phyloP scores from a whole-genome alignment of 371 early-diverging fungal species.

The Parasitella parasitica region DNA sequence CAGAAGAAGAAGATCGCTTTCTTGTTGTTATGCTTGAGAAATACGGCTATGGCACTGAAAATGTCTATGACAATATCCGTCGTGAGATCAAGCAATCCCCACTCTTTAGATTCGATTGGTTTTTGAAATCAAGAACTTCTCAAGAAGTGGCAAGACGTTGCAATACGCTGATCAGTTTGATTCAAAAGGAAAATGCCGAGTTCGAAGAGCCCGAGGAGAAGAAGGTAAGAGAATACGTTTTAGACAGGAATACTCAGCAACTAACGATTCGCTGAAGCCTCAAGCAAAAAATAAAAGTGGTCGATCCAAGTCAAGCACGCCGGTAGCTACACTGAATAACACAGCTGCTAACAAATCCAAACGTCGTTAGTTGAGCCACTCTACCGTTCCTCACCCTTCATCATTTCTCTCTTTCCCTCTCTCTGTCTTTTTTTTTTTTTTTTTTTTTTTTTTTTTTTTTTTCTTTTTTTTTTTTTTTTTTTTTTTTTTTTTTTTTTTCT shows the following conservation, averaged over 20 bases:
- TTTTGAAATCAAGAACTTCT: constrained; percentile 91
- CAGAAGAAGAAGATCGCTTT: constrained; percentile 97
- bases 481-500: neutral
- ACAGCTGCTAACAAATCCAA: constrained; percentile 17
- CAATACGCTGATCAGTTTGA: constrained; percentile 68
- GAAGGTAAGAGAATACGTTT: constrained; percentile 24
- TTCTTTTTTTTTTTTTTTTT: neutral
- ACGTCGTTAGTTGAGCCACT: constrained; percentile 23
- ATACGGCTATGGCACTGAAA: constrained; percentile 88
- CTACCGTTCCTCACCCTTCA: neutral
- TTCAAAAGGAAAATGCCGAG: constrained; percentile 63
- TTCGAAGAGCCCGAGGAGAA: constrained; percentile 47
- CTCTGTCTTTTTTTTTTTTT: neutral
- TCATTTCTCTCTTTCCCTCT: neutral
- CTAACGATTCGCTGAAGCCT: neutral
- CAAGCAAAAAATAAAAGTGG: constrained; percentile 18
- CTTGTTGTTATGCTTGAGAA: constrained; percentile 86
- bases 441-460: neutral
- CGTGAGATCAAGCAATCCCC: constrained; percentile 82
- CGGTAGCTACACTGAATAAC: constrained; percentile 11
- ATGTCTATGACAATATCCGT: constrained; percentile 89
- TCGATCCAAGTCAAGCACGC: constrained; percentile 23
- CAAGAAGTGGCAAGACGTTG: constrained; percentile 81
- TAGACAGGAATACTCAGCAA: neutral
- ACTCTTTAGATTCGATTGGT: constrained; percentile 96